phyloP scores from a whole-genome alignment of 495 filamentous ascomycete genomes.

The Xylaria flabelliformis region DNA sequence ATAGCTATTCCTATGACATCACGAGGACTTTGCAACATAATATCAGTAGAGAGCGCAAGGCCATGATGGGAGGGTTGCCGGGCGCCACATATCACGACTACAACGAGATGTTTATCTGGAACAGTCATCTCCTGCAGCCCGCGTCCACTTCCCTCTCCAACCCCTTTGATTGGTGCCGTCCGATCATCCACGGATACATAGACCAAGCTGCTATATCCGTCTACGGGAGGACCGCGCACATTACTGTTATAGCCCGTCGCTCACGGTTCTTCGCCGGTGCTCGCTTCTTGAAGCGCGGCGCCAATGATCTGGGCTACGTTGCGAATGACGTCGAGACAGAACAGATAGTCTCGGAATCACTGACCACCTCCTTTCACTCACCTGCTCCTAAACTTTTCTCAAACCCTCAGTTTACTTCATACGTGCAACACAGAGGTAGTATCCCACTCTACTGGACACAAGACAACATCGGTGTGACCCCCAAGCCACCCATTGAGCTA shows the following conservation, averaged over 20 bases:
- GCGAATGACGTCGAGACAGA: slow-evolving; percentile 99
- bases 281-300: slow-evolving; percentile 90
- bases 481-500: slow-evolving; percentile 93
- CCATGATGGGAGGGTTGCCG: slow-evolving; percentile 66
- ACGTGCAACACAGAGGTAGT: slow-evolving; percentile 94
- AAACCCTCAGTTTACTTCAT: slow-evolving; percentile 92
- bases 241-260: slow-evolving; percentile 89
- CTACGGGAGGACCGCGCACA: slow-evolving; percentile 84
- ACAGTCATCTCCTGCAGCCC: slow-evolving; percentile 83
- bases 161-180: slow-evolving; percentile 93
- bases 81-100: slow-evolving; percentile 67
- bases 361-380: slow-evolving; percentile 94
- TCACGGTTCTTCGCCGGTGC: slow-evolving; percentile 95
- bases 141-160: slow-evolving; percentile 73
- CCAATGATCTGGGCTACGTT: slow-evolving; percentile 95
- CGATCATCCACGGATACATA: slow-evolving; percentile 94
- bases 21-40: slow-evolving; percentile 93
- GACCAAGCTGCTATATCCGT: slow-evolving; percentile 86
- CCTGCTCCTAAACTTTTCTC: slow-evolving; percentile 84
- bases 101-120: slow-evolving; percentile 99
- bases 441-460: slow-evolving; percentile 98
- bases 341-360: slow-evolving; percentile 93
- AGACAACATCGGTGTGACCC: slow-evolving; percentile 92
- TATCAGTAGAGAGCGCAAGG: slow-evolving; percentile 79
- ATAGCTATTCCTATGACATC: slow-evolving; percentile 97